Percentiles rank a stretch among this genome's conserved stretches.
phyloP scores from a whole-genome alignment of 345 rosid genomes.

The Murraya koenigii region DNA sequence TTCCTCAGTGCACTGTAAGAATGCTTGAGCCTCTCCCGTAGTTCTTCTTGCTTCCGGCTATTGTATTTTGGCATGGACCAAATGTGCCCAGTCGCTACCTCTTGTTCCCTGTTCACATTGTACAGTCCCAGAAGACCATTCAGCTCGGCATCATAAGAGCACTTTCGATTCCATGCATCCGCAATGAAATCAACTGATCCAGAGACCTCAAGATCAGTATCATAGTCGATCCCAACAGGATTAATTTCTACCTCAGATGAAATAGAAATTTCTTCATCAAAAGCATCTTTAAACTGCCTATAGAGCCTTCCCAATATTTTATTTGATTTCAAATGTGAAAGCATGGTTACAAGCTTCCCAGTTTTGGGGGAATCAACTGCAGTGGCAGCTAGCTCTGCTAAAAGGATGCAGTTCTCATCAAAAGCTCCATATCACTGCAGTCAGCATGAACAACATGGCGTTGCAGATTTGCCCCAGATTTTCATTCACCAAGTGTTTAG shows the following conservation, averaged over 20 bases:
- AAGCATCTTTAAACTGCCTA: slow-evolving; percentile 54
- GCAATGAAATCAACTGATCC: slow-evolving; percentile 55
- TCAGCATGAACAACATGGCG: slow-evolving; percentile 91
- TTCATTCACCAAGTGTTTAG: slow-evolving; percentile 61
- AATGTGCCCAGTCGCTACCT: slow-evolving; percentile 80
- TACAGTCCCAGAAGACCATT: slow-evolving; percentile 70
- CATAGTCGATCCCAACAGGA: slow-evolving; percentile 55
- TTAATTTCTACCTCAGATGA: slow-evolving; percentile 32
- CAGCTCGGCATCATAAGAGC: slow-evolving; percentile 69
- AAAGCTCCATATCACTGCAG: slow-evolving; percentile 60
- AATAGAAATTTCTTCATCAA: slow-evolving; percentile 41
- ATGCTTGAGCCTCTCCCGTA: slow-evolving; percentile 72
- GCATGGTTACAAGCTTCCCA: slow-evolving; percentile 73
- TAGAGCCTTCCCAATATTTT: slow-evolving; percentile 83
- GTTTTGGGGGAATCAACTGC: slow-evolving; percentile 95
- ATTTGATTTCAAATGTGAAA: slow-evolving; percentile 48
- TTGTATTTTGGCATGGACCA: slow-evolving; percentile 82
- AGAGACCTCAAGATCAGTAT: slow-evolving; percentile 50
- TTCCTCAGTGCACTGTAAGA: slow-evolving; percentile 63
- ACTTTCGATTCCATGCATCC: slow-evolving; percentile 78
- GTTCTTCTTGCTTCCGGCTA: slow-evolving; percentile 69
- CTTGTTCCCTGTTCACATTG: slow-evolving; percentile 79
- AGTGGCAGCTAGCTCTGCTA: slow-evolving; percentile 81
- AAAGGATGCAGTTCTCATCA: slow-evolving; percentile 58
- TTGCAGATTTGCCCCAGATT: slow-evolving; percentile 71